phyloP scores from a whole-genome alignment of 139 green algal genomes.

The Yamagishiella unicocca region DNA sequence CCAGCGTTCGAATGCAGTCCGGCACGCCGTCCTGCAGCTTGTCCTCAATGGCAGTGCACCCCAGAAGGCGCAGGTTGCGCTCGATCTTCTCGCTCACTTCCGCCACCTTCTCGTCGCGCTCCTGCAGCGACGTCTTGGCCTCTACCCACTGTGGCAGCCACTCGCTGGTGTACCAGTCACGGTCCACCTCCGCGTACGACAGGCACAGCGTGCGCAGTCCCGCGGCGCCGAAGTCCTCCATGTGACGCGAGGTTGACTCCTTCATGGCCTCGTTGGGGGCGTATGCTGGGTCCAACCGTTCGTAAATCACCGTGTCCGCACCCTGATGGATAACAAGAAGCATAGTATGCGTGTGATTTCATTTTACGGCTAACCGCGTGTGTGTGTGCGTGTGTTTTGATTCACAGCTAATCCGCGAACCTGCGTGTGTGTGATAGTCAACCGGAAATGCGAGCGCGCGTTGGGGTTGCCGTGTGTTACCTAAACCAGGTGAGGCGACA shows the following conservation, averaged over 20 bases:
- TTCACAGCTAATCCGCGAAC: no score
- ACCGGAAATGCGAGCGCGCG: no score
- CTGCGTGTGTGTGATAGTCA: no score
- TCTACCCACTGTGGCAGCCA: constrained; percentile 54
- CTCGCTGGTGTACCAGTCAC: constrained; percentile 61
- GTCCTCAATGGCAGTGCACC: constrained; percentile 98
- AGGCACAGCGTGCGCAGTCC: constrained; percentile 92
- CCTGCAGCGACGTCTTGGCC: constrained; percentile 55
- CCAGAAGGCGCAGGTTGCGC: constrained; percentile 87
- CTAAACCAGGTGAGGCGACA: no score
- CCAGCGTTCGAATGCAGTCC: constrained; percentile 88
- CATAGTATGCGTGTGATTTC: no score
- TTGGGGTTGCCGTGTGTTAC: no score
- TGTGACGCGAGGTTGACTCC: constrained; percentile 60
- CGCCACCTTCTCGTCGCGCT: constrained; percentile 69
- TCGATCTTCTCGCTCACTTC: constrained; percentile 78
- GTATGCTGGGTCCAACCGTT: constrained; percentile 67
- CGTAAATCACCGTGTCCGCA: constrained; percentile 87
- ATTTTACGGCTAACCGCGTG: no score
- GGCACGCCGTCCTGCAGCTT: constrained; percentile 98
- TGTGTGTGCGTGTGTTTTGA: no score
- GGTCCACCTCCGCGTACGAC: constrained; percentile 68
- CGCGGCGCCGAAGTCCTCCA: constrained; percentile 86
- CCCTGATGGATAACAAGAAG: no score
- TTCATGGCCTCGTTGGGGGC: constrained; percentile 66